Evolutionary conservation across 2,329 filamentous ascomycete genomes (phyloP).

Genomic region (Mycogone perniciosa): DNA sequence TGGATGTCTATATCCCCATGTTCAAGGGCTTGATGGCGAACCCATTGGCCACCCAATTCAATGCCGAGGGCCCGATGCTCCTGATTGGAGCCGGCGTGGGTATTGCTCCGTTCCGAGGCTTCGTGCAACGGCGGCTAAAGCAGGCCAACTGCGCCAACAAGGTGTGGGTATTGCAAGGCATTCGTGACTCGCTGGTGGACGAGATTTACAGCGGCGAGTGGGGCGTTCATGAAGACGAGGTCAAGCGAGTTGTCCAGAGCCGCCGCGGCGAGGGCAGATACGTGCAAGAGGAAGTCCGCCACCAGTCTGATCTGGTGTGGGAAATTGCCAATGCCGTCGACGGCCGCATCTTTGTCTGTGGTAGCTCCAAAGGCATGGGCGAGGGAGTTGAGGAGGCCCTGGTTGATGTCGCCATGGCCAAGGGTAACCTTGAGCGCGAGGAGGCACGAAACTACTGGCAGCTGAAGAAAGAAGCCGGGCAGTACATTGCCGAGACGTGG

Average conservation of each 20-base stretch:
- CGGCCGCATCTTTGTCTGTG: conserved; percentile 92
- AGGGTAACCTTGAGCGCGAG: conserved; percentile 76
- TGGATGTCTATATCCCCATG: conserved; percentile 79
- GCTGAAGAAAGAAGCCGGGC: conserved; percentile 83
- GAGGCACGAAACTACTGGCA: conserved; percentile 87
- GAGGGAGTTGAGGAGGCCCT: conserved; percentile 88
- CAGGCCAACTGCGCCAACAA: conserved; percentile 96
- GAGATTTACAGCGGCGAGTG: conserved; percentile 96
- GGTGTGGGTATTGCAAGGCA: conserved; percentile 91
- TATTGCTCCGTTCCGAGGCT: conserved; percentile 94
- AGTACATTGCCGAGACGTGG: conserved; percentile 87
- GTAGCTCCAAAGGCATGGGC: conserved; percentile 93
- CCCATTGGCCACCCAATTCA: conserved; percentile 85
- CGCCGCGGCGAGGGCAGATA: conserved; percentile 76
- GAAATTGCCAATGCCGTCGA: conserved; percentile 96
- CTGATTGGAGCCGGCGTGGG: conserved; percentile 94
- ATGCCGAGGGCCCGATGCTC: conserved; percentile 92
- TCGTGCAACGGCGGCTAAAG: conserved; percentile 88
- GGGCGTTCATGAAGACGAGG: conserved; percentile 83
- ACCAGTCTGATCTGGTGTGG: conserved; percentile 96
- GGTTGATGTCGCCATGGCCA: conserved; percentile 84
- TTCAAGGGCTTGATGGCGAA: conserved; percentile 98
- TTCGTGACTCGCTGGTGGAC: conserved; percentile 89
- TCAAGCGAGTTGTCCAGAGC: conserved; percentile 75
- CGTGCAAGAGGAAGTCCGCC: conserved; percentile 88